Percentiles rank a stretch among this genome's conserved stretches.
Conservation (phyloP, 2,329 filamentous ascomycete species). For the Sporothrix dimorphospora region DNA sequence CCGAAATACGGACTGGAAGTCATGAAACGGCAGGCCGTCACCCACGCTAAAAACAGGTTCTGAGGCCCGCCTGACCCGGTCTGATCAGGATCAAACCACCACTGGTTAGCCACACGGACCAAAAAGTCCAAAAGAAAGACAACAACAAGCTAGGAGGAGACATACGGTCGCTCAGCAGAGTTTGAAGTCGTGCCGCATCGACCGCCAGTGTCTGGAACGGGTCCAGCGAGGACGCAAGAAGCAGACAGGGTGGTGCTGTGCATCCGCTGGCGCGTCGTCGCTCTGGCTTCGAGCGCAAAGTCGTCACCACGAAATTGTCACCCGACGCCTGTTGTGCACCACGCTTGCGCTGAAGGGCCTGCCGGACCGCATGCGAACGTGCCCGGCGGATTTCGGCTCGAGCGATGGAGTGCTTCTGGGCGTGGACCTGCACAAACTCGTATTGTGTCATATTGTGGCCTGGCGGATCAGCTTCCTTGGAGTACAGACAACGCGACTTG, state of each 20-base stretch:
- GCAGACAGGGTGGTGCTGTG: neutral
- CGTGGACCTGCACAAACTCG: constrained; percentile 3
- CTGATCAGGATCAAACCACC: neutral
- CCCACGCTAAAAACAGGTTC: neutral
- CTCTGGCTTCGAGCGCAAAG: neutral
- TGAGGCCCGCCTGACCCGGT: neutral
- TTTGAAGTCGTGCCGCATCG: neutral
- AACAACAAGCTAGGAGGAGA: neutral
- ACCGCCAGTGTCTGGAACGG: constrained; percentile 2
- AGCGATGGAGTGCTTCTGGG: neutral
- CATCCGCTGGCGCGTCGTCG: neutral
- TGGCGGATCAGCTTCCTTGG: neutral
- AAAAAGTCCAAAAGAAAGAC: neutral
- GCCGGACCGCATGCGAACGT: neutral
- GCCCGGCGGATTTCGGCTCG: neutral
- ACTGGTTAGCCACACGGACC: neutral
- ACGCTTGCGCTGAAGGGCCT: constrained; percentile 3
- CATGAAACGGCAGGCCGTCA: constrained; percentile 1
- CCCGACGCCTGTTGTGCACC: neutral
- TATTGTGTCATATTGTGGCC: neutral
- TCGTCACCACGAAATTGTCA: neutral
- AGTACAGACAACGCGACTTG: neutral
- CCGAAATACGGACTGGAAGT: neutral
- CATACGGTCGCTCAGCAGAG: neutral
- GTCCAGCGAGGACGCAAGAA: neutral